Conservation (phyloP, 257 asterid species). For the Gentiana straminea region DNA sequence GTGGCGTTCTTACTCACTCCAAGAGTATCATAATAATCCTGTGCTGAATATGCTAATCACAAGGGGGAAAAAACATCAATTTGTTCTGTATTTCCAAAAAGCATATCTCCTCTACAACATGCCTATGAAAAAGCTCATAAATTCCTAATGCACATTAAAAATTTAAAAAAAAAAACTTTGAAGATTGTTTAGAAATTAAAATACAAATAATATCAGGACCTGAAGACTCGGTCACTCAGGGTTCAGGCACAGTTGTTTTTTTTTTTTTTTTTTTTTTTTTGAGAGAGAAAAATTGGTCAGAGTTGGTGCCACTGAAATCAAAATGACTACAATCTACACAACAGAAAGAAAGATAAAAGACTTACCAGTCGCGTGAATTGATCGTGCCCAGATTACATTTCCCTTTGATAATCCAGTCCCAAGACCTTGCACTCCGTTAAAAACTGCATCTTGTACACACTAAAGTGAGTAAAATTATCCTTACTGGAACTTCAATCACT, state of each 20-base stretch:
- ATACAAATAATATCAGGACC: too few species aligned
- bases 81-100: too few species aligned
- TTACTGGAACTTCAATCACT: not conserved
- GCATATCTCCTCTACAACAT: not conserved
- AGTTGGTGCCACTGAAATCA: too few species aligned
- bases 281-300: too few species aligned
- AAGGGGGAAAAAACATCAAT: not conserved
- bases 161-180: not conserved
- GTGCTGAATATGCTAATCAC: slow-evolving; percentile 41
- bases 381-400: slow-evolving; percentile 35
- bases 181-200: too few species aligned
- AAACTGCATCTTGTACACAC: slow-evolving; percentile 21
- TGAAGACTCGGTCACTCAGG: not conserved
- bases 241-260: too few species aligned
- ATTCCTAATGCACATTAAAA: too few species aligned
- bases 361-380: slow-evolving; percentile 70
- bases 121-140: not conserved
- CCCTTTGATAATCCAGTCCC: slow-evolving; percentile 21
- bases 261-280: too few species aligned
- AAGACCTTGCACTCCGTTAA: slow-evolving; percentile 29
- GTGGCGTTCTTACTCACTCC: slow-evolving; percentile 67
- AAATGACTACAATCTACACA: too few species aligned
- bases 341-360: not conserved
- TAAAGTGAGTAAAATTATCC: not conserved
- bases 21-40: slow-evolving; percentile 73